phyloP scores from a whole-genome alignment of 495 filamentous ascomycete species.

The Elaphomyces granulatus region DNA sequence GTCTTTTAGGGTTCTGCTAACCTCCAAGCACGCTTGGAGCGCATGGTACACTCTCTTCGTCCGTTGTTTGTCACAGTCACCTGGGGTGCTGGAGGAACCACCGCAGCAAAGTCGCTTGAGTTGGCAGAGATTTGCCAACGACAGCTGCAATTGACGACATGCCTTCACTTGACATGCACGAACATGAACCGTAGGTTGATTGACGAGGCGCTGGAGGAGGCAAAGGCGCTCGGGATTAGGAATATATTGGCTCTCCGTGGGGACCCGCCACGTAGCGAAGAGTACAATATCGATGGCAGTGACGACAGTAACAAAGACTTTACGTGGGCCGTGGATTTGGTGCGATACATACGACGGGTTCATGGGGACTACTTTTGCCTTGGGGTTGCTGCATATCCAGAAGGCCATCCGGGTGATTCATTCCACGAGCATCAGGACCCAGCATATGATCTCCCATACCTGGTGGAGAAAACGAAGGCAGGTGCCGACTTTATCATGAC shows the following conservation, averaged over 20 bases:
- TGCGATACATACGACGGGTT: constrained; percentile 69
- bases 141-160: constrained; percentile 83
- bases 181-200: constrained; percentile 85
- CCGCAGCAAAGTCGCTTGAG: constrained; percentile 77
- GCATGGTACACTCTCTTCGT: constrained; percentile 80
- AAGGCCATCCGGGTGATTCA: constrained; percentile 88
- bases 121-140: constrained; percentile 91
- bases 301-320: constrained; percentile 67
- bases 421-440: constrained; percentile 67
- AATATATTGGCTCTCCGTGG: constrained; percentile 91
- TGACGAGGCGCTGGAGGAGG: constrained; percentile 80
- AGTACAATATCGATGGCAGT: constrained; percentile 57
- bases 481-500: constrained; percentile 99
- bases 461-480: constrained; percentile 80
- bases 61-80: constrained; percentile 95
- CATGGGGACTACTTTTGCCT: constrained; percentile 96
- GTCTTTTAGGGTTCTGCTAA: constrained; percentile 63
- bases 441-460: constrained; percentile 68
- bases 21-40: constrained; percentile 79
- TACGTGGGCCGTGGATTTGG: constrained; percentile 77
- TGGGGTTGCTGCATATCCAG: constrained; percentile 87
- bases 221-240: constrained; percentile 80
- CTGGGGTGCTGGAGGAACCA: constrained; percentile 93
- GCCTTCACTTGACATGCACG: constrained; percentile 91
- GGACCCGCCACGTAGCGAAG: constrained; percentile 81